Evolutionary conservation across 148 eudicot species (phyloP), one percentile per base, ranked within the genome.

Genomic region (Fagopyrum tataricum): DNA sequence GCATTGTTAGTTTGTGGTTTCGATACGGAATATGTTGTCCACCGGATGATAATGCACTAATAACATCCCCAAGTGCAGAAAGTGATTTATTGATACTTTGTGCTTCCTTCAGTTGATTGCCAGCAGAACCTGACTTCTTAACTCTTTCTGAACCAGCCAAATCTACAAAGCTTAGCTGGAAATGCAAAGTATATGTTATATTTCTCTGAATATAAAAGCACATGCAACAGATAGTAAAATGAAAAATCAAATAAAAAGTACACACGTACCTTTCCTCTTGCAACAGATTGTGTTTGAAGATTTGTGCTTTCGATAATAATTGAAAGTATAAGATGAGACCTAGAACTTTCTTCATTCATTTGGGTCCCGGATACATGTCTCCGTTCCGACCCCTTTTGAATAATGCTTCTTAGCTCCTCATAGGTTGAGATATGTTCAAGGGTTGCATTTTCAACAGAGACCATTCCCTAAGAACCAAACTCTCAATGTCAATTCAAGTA

Each of bases 61-160:
- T 96, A 44, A 96, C 99, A 85, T 96, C 99, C 11, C 99, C 99
- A 72, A 96, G 91, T 15, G 99, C 97, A 12, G 99, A 96, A 73
- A 96, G 94, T 55, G 99, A 96, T 74, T 92, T 96, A 67, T 96
- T 96, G 67, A 96, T 96, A 78, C 99, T 96, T 77, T 96, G 99
- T 15, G 99, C 99, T 83, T 96, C 99, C 74, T 96, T 96, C 15
- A 96, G 74, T 73, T 92, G 96, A 80, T 66, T 87, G 26, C 99
- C 99, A 0, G 90, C 79, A 66, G 99, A 96, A 1, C 97, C 97
- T 4, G 99, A 96, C 79, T 96, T 96, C 81, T 96, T 96, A 73
- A 92, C 87, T 77, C 99, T 79, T 81, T 96, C 99, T 5, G 99
- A 96, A 67, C 99, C 99, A 85, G 99, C 99, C 82, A 96, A 96